Evolutionary conservation across 345 rosid genomes (phyloP).

Genomic region (Eucalyptus sp.): DNA sequence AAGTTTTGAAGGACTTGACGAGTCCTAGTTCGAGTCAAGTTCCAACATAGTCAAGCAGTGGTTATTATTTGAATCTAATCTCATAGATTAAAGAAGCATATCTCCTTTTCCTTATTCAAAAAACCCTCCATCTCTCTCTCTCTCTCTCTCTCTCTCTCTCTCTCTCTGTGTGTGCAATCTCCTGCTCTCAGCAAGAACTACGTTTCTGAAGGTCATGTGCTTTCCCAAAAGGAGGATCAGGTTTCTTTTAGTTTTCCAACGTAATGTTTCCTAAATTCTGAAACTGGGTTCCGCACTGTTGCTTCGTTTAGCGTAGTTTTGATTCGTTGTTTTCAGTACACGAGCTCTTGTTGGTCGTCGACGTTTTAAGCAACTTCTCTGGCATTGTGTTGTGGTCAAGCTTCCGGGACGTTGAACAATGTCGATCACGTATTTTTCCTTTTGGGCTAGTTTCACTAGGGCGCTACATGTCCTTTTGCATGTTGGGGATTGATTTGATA

Average conservation of each 20-base stretch:
- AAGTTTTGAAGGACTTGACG: neutral
- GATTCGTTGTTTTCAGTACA: no score
- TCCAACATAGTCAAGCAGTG: neutral
- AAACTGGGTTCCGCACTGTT: no score
- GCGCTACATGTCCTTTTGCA: no score
- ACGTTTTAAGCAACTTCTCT: no score
- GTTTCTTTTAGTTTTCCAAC: neutral
- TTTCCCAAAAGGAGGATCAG: neutral
- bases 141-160: neutral
- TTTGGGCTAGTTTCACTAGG: no score
- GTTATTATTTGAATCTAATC: neutral
- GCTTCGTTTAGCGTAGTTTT: no score
- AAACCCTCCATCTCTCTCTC: neutral
- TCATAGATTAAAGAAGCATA: neutral
- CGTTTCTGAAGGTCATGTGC: neutral
- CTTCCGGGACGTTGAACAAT: no score
- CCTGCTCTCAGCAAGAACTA: neutral
- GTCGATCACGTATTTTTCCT: no score
- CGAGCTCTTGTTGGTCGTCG: no score
- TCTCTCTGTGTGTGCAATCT: neutral
- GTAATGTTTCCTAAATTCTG: no score
- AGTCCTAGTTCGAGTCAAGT: neutral
- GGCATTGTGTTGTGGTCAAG: no score
- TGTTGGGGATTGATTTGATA: no score
- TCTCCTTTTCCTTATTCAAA: neutral